phyloP scores from a whole-genome alignment of 2,329 filamentous ascomycete species.

The Sordariomycetes sp. region DNA sequence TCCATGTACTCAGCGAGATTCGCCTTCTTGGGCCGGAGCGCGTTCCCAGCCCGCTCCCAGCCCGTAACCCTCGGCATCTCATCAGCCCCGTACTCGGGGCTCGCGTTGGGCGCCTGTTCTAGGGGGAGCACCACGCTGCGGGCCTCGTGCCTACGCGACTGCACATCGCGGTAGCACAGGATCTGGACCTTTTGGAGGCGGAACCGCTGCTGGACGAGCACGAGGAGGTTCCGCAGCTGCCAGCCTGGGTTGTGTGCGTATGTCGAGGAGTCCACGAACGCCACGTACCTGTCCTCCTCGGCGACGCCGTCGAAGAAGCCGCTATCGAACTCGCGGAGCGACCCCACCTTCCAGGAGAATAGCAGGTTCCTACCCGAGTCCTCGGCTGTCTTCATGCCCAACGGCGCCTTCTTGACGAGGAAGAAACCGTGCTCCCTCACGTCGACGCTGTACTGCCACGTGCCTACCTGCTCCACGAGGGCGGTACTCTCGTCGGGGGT shows the following conservation, averaged over 20 bases:
- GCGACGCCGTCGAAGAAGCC: conserved; percentile 71
- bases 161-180: conserved; percentile 79
- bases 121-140: conserved; percentile 68
- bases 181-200: conserved; percentile 66
- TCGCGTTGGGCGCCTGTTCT: conserved; percentile 28
- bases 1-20: conserved; percentile 92
- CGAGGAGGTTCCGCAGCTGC: conserved; percentile 80
- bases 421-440: conserved; percentile 88
- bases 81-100: conserved; percentile 14
- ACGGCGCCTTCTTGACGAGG: conserved; percentile 61
- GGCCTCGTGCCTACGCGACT: conserved; percentile 62
- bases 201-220: conserved; percentile 75
- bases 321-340: conserved; percentile 65
- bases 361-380: conserved; percentile 34
- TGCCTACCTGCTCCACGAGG: conserved; percentile 72
- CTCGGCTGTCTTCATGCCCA: conserved; percentile 26
- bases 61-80: conserved; percentile 83
- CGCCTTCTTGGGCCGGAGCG: conserved; percentile 58
- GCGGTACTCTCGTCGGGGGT: conserved; percentile 58
- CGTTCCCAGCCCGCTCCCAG: conserved; percentile 74
- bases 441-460: conserved; percentile 75
- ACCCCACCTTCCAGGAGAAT: conserved; percentile 66
- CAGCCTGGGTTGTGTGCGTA: conserved; percentile 81
- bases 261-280: conserved; percentile 86
- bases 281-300: conserved; percentile 66